Evolutionary conservation across 1,284 basidiomycete genomes (phyloP), one percentile per base, ranked within the genome.

Genomic region (Taiwanofungus camphoratus): DNA sequence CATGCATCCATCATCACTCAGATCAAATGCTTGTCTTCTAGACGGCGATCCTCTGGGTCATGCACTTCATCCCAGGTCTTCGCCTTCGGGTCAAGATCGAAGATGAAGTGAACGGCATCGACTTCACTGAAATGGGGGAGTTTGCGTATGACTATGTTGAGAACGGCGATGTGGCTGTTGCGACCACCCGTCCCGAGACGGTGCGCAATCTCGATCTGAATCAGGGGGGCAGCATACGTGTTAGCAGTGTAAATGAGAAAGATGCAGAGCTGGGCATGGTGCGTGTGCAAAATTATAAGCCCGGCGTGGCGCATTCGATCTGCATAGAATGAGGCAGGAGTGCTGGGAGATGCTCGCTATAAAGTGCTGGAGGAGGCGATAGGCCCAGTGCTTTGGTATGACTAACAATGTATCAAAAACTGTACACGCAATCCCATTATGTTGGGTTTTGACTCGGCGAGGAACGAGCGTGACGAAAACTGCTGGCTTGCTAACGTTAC

Each of bases 91-190:
- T 77, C 15, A 67, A 70, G 23, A 92, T 95, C 55, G 87, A 92
- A 52, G 79, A 82, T 23, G 94, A 98, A 71, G 85, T 93, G 48
- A 70, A 97, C 46, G 95, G 95, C 51, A 83, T 96, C 50, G 95
- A 98, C 63, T 90, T 96, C 58, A 79, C 83, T 11, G 89, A 94
- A 69, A 85, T 96, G 73, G 94, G 94, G 56, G 94, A 97, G 68
- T 92, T 83, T 54, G 87, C 87, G n/a, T 92, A 92, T 62, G 89
- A 93, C 67, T 92, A 90, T 54, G 87, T 89, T 46, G 82, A 79
- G 41, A 56, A 60, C 47, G 57, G 59, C 32, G 52, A 48, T 44
- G 24, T 56, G 13, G 53, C 53, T 24, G 41, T 48, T 13, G 46
- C 56, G 26, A 51, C 56, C 13, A 57, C 57, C 35, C 57, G 59